These are phyloP conservation scores for Salix exigua DNA, from an alignment of 345 rosid species.

Conservation along the genomic window DNA sequence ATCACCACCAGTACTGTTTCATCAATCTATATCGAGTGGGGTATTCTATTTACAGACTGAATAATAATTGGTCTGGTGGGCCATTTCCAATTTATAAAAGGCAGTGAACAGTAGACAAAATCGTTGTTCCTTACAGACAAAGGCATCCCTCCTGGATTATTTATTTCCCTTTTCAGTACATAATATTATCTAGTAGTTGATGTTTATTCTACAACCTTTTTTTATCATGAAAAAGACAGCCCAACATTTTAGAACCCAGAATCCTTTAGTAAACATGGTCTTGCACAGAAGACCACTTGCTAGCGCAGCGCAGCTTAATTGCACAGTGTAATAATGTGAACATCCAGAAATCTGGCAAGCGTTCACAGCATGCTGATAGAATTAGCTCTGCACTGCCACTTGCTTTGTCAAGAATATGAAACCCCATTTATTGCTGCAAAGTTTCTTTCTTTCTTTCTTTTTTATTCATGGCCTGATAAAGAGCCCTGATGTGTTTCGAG, in stretches of 20 bases:
- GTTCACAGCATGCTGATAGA: background rate
- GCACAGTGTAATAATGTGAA: background rate
- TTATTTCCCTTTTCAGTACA: background rate
- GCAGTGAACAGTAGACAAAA: conserved; percentile 13
- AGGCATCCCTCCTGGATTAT: conserved; percentile 18
- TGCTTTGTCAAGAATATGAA: background rate
- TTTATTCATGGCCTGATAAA: background rate
- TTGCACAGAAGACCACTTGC: background rate
- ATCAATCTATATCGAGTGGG: conserved; percentile 16
- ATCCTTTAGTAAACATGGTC: background rate
- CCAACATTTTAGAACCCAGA: background rate
- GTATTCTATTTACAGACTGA: conserved; percentile 1
- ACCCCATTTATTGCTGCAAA: background rate
- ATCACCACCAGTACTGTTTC: background rate
- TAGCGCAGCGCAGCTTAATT: background rate
- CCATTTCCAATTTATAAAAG: background rate
- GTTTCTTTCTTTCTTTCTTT: background rate
- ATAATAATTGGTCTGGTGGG: conserved; percentile 15
- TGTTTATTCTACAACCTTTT: background rate
- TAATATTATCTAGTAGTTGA: background rate
- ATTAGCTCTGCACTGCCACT: background rate
- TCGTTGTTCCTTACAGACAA: conserved; percentile 42
- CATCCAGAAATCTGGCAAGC: background rate
- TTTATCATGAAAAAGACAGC: background rate
- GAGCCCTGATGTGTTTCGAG: background rate